Evolutionary conservation across 345 rosid genomes (phyloP), one percentile per base, ranked within the genome.

Genomic region (Bruguiera parviflora): DNA sequence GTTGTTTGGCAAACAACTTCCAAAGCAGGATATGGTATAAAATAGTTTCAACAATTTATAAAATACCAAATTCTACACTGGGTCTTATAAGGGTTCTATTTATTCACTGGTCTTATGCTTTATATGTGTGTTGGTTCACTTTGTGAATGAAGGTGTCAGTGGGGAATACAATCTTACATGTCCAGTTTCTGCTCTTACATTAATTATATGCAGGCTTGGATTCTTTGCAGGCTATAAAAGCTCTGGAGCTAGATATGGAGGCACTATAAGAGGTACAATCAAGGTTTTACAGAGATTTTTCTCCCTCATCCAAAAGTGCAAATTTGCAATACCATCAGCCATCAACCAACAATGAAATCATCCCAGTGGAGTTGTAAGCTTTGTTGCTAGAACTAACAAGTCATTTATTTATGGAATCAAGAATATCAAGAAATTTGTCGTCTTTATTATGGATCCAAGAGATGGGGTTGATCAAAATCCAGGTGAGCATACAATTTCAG

Each of bases 391-490:
- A 55, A 57, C 18, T 28, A 76, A 69, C 61, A 3, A 43, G 47
- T 13, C 47, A 43, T 43, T 43, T 8, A 37, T 37, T 37, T 37
- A 15, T 9, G 13, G 47, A 39, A 39, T 10, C 3, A 52, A 53
- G 43, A 73, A 39, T 58, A 63, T 69, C 64, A 65, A 76, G 55
- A 77, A 71, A 15, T 55, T 63, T 28, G 55, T 73, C 49, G 2
- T 39, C 69, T 57, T 43, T 57, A 28, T 66, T 47, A 52, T 77
- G 92, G 97, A 92, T 85, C 99, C 99, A 7, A 92, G 90, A 72
- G 99, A 96, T 5, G 98, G 98, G 46, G 84, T 96, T 76, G 90
- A 92, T 82, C 99, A 92, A 86, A 90, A 92, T 77, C 98, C 99
- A 31, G 91, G 75, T 28, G 91, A 92, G 70, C 89, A 97, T 78